Evolutionary conservation across 1,284 basidiomycete genomes (phyloP), one percentile per base, ranked within the genome.

Genomic region (Apiotrichum siamense): DNA sequence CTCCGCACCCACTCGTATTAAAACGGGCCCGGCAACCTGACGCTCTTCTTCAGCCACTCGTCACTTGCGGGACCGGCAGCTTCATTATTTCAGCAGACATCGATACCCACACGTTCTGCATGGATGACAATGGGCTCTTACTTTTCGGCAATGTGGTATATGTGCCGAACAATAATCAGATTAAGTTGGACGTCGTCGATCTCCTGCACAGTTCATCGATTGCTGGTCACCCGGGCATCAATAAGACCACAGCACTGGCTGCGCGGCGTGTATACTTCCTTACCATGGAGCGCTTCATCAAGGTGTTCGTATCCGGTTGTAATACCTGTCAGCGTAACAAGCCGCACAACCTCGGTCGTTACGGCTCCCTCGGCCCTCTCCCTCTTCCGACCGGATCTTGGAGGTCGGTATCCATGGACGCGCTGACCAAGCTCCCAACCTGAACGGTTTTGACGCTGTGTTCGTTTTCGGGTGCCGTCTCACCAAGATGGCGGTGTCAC

Each of bases 381-480:
- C 64, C 63, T 1, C 69, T 78, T 12, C 75, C 77, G 4, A 7
- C 54, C 21, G 6, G 40, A 13, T 78, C 77, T 0, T 81, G 74
- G 66, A 60, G 62, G 29, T 63, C 66, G 0, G 66, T 80, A 5
- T 74, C 75, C 0, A 73, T 80, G 70, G 78, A 81, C 54, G 69
- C 29, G 11, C 11, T 31, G 9, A 17, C 17, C 29, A 31, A 31
- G 29, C 29, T 31, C 29, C 29, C 29, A 17, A 31, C 11, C 17
- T 17, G 11, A 17, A 31, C 29, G 29, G 29, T 17, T 31, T 31
- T 17, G 29, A 31, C 29, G 29, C 29, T 17, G 17, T 31, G 11
- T 31, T 10, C 11, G 29, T 31, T 10, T 31, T 31, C 15, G 29
- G 11, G 11, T 31, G 29, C 4, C 29, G 29, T 17, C 17, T 12